phyloP scores from a whole-genome alignment of 345 rosid species.

The Eucalyptus sp. region DNA sequence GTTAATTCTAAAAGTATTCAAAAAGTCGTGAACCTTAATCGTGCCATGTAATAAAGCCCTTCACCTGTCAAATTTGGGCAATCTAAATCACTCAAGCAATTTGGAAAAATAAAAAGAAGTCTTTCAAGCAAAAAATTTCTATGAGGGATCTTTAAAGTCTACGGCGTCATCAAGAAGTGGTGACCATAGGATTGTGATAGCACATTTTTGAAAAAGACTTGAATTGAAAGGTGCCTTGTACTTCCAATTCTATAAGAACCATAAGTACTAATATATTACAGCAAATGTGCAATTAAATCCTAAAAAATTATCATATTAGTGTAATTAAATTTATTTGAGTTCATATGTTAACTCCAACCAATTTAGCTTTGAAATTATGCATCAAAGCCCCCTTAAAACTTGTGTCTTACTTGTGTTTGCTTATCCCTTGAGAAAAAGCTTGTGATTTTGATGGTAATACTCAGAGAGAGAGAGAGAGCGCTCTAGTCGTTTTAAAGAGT shows the following conservation, averaged over 20 bases:
- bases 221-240: background rate
- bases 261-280: background rate
- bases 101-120: background rate
- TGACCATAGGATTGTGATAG: background rate
- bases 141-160: background rate
- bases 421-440: background rate
- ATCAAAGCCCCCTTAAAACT: background rate
- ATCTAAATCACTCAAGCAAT: background rate
- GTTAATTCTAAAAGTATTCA: background rate
- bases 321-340: background rate
- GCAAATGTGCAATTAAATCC: accelerated
- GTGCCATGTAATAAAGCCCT: background rate
- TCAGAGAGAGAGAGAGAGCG: accelerated
- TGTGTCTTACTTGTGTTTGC: background rate
- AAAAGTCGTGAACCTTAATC: background rate
- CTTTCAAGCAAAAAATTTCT: background rate
- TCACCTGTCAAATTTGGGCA: background rate
- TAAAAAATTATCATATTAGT: background rate
- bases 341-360: background rate
- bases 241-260: background rate
- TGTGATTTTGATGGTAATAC: background rate
- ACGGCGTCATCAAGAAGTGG: background rate
- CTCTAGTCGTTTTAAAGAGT: background rate
- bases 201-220: background rate
- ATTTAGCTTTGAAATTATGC: background rate